These are phyloP conservation scores for Xylona heveae DNA, from an alignment of 495 filamentous ascomycete genomes.

Conservation along the genomic window DNA sequence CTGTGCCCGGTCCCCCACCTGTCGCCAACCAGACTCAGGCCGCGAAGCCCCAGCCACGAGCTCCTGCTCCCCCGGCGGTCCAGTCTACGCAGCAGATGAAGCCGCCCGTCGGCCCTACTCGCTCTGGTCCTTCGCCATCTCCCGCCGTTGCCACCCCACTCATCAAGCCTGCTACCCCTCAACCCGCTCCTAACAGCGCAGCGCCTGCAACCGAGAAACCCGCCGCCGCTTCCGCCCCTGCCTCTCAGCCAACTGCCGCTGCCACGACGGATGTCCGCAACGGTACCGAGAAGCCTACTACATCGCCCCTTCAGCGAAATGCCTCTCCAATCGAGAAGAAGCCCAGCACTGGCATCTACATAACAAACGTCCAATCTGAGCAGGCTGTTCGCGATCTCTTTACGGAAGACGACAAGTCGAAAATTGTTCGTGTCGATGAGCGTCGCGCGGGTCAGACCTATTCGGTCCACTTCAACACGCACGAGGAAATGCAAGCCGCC, in stretches of 20 bases:
- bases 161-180: slow-evolving; percentile 31
- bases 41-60: no score
- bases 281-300: slow-evolving; percentile 1
- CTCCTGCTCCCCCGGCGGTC: no score
- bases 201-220: slow-evolving; percentile 8
- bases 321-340: slow-evolving; percentile 11
- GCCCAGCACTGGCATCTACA: slow-evolving; percentile 58
- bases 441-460: slow-evolving; percentile 45
- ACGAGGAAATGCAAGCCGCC: slow-evolving; percentile 58
- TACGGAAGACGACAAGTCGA: slow-evolving; percentile 54
- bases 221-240: slow-evolving; percentile 2
- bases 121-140: slow-evolving; percentile 23
- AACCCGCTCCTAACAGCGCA: slow-evolving; percentile 17
- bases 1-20: neutral
- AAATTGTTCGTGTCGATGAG: slow-evolving; percentile 60
- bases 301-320: neutral
- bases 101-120: slow-evolving; percentile 13
- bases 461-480: slow-evolving; percentile 56
- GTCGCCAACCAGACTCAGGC: no score
- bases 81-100: slow-evolving; percentile 15
- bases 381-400: slow-evolving; percentile 65
- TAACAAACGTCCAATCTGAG: slow-evolving; percentile 55
- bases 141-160: slow-evolving; percentile 22
- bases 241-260: slow-evolving; percentile 3
- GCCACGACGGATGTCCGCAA: slow-evolving; percentile 5